Base-by-base conservation (phyloP, 2,329 filamentous ascomycete species). In the Keithomyces neogunnii region DNA sequence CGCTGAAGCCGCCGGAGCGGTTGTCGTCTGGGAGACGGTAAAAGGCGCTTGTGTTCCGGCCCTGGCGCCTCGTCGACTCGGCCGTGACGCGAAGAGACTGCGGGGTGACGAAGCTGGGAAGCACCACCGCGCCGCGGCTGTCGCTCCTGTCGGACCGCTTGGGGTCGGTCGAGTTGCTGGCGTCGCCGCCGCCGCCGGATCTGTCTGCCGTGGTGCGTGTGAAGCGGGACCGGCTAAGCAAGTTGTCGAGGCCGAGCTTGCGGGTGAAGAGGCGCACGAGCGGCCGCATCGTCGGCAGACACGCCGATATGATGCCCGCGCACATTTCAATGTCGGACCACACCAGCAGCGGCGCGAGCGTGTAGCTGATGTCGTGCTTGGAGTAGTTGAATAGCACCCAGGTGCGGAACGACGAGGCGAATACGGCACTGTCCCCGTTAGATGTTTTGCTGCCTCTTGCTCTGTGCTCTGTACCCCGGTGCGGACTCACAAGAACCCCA, bases 301-400 rank as follows among this genome's bases (percentile, higher is more conserved):
- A 78, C 5, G 76, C 76, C 0, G 75, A 77, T 47, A 77, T 66
- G 57, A 81, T 76, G 48, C 74, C 77, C 0, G 70, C 70, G 0
- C 73, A 66, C 60, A 73, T 70, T 57, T 78, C 75, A 54, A 76
- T 48, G 38, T 45, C 36, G 36, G 46, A 44, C 50, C 50, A 52
- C 7, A 31, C 46, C 13, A 48, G 45, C 10, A 48, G 45, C 10
- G 50, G 70, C 0, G 72, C 70, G 9, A 78, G 66, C 0, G 73
- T 74, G 59, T 75, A 77, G 26, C 67, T 66, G 2, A 71, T 68
- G 52, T 77, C 73, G 10, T 47, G 45, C 40, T 52, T 50, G 11
- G 54, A 57, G 60, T 75, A 76, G 29, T 68, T 66, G 55, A 77
- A 74, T 31, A 77, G 68, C 6, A 75, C 69, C 32, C 61, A 68